Percentiles rank a stretch among this genome's conserved stretches.
These are phyloP conservation scores for Cephaloascus albidus DNA, from an alignment of 805 yeast genomes.

Conservation along the genomic window DNA sequence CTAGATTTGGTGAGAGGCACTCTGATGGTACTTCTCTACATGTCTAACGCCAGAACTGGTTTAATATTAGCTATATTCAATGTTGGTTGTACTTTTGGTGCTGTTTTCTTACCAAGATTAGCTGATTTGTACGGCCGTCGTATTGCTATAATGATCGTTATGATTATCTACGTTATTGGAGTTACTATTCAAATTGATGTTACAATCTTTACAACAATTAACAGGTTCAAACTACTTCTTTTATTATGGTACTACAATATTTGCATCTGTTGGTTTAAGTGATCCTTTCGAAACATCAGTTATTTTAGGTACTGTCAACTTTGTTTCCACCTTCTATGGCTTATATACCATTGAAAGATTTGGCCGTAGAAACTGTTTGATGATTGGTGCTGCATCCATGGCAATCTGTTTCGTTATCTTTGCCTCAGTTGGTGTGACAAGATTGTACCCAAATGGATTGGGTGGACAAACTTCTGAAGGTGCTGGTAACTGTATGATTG, in stretches of 20 bases:
- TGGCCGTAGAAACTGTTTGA: conserved; percentile 44
- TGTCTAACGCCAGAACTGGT: too few species aligned
- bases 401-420: conserved; percentile 17
- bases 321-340: conserved; percentile 44
- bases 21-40: neutral
- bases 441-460: conserved; percentile 23
- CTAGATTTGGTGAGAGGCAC: conserved; percentile 2
- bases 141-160: conserved; percentile 4
- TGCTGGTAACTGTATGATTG: conserved; percentile 45
- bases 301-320: conserved; percentile 46
- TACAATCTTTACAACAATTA: conserved; percentile 41
- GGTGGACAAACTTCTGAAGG: too few species aligned
- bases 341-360: conserved; percentile 41
- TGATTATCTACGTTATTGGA: conserved; percentile 11
- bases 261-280: conserved; percentile 45
- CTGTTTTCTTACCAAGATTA: conserved; percentile 6
- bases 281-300: conserved; percentile 57
- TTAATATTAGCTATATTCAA: conserved; percentile 13
- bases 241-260: conserved; percentile 57
- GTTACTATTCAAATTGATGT: conserved; percentile 3
- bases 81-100: conserved; percentile 14
- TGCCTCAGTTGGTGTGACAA: conserved; percentile 31
- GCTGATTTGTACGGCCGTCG: conserved; percentile 6
- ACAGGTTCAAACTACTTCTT: conserved; percentile 61
- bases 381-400: conserved; percentile 33